These are phyloP conservation scores for Calonectria hongkongensis DNA, from an alignment of 2,329 filamentous ascomycete species.

Conservation along the genomic window DNA sequence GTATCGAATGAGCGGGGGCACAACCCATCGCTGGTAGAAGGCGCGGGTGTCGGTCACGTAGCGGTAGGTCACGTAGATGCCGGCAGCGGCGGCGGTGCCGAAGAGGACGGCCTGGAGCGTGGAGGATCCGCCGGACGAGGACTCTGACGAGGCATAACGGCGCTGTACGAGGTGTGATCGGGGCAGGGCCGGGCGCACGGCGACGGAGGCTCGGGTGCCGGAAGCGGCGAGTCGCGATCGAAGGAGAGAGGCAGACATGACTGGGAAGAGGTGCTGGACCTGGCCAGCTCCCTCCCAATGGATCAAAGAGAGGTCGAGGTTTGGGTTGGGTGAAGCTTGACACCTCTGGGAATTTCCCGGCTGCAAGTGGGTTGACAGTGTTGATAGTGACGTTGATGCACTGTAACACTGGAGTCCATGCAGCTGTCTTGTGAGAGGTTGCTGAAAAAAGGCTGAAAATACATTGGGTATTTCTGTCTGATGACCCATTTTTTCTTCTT, in stretches of 20 bases:
- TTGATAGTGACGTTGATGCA: slow-evolving; percentile 45
- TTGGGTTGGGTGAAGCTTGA: slow-evolving; percentile 54
- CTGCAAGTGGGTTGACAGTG: slow-evolving; percentile 48
- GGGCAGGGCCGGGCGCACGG: slow-evolving; percentile 46
- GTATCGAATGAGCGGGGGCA: slow-evolving; percentile 79
- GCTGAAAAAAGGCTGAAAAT: background rate
- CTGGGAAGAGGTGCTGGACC: slow-evolving; percentile 53
- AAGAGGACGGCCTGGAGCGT: slow-evolving; percentile 62
- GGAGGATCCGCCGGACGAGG: slow-evolving; percentile 56
- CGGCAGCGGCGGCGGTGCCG: slow-evolving; percentile 63
- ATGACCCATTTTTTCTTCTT: background rate
- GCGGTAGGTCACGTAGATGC: slow-evolving; percentile 73
- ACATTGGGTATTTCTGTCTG: background rate
- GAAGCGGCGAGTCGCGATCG: slow-evolving; percentile 50
- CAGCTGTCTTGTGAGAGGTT: background rate
- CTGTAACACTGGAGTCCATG: slow-evolving; percentile 33
- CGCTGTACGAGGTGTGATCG: slow-evolving; percentile 49
- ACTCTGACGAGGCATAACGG: slow-evolving; percentile 57
- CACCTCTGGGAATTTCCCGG: slow-evolving; percentile 52
- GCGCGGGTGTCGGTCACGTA: slow-evolving; percentile 86
- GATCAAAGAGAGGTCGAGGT: slow-evolving; percentile 49
- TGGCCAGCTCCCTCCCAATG: slow-evolving; percentile 57
- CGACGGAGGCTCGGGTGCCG: slow-evolving; percentile 45
- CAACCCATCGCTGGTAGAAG: slow-evolving; percentile 80
- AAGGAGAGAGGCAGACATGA: slow-evolving; percentile 53